phyloP scores from a whole-genome alignment of 192 early-diverging fungal species.

The Funneliformis geosporum region DNA sequence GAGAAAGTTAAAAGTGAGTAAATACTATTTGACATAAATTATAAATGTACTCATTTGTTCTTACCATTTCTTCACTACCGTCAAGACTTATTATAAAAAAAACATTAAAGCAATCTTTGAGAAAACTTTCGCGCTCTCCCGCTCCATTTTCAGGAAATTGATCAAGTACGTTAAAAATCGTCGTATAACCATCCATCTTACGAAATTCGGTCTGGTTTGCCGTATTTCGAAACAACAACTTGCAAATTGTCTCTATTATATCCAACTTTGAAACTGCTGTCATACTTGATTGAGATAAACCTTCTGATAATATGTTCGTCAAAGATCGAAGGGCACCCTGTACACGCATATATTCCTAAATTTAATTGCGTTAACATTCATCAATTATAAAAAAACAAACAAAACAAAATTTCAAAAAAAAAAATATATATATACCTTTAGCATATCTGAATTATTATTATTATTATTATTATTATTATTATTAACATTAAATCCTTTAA shows the following conservation, averaged over 20 bases:
- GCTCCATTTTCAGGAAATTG: slow-evolving; percentile 35
- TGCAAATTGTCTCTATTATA: slow-evolving; percentile 46
- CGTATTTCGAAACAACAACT: slow-evolving; percentile 41
- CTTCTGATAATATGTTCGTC: slow-evolving; percentile 35
- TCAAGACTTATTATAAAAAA: not conserved
- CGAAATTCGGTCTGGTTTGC: slow-evolving; percentile 40
- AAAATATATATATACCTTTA: not conserved
- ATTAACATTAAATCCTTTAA: slow-evolving; percentile 1
- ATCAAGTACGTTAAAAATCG: slow-evolving; percentile 39
- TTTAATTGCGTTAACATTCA: too few relatives aligned
- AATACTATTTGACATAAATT: not conserved
- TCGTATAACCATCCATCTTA: slow-evolving; percentile 40
- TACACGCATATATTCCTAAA: slow-evolving; percentile 43
- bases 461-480: not conserved
- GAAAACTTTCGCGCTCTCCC: not conserved
- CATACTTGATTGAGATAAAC: slow-evolving; percentile 29
- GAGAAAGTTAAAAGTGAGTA: not conserved
- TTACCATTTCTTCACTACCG: slow-evolving; percentile 21
- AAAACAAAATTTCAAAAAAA: not conserved
- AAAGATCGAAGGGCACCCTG: slow-evolving; percentile 41
- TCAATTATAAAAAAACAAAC: too few relatives aligned
- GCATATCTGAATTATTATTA: slow-evolving; percentile 5
- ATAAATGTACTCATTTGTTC: not conserved
- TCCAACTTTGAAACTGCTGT: slow-evolving; percentile 41
- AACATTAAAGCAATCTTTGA: not conserved